Base-by-base conservation (phyloP, 306 rosid species). In the Begonia peltatifolia region DNA sequence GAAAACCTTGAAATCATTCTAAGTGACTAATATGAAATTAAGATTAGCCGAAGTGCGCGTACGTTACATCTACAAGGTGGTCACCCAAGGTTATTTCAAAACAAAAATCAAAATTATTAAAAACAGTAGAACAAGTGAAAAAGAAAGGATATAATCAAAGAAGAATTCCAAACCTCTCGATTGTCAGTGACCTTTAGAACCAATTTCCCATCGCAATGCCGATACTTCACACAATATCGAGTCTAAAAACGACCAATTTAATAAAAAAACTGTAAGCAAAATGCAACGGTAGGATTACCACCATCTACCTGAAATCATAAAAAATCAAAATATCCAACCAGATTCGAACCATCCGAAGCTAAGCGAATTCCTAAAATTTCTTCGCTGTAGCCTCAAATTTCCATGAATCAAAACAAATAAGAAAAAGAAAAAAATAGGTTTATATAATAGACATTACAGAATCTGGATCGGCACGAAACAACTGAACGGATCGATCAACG, bases 391-490 rank as follows among this genome's bases (percentile, higher is more conserved):
- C 13, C 18, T 15, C 5, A 5, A 50, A 9, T 47, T 79, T 60
- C 68, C 62, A 3, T 42, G 58, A 14, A 63, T 25, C 50, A 56
- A 63, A 67, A 46, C 54, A 57, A 58, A 49, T 52, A 14, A 41
- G 9, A 25, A 9, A 1, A 41, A 54, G 12, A 17, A 25, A 9
- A 44, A 46, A 13, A 3, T 18, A 11, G 46, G 15, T 10, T 3
- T 3, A 36, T 63, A n/a, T 42, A 12, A 47, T 8, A 41, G 41
- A 57, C 75, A n/a, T 44, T 64, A 84, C 95, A 50, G 95, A 74
- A 56, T 79, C 67, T 44, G 95, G 97, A 73, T 79, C 83, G 52
- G 85, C 84, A 25, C 95, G 95, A 77, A 82, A 86, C 66, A 86
- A n/a, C 64, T 82, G 80, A 13, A 86, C 77, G 59, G 95, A 82